Evolutionary conservation across 2,329 filamentous ascomycete species (phyloP).

Genomic region (Phialophora verrucosa): DNA sequence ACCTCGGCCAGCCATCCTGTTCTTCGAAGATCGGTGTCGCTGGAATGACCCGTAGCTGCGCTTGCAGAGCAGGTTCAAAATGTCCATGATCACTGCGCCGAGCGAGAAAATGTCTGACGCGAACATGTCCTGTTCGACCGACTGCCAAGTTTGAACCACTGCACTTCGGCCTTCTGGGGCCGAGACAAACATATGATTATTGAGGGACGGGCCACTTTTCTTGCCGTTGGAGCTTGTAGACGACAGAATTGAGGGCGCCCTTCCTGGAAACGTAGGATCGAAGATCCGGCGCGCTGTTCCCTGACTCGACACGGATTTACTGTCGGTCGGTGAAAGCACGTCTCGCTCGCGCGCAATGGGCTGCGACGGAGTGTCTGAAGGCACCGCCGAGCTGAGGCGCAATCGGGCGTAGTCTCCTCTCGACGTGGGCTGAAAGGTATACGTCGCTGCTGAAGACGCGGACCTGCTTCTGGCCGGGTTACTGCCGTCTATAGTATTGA

Average conservation of each 20-base stretch:
- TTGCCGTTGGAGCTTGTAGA: conserved; percentile 29
- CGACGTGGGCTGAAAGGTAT: conserved; percentile 33
- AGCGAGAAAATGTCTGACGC: conserved; percentile 64
- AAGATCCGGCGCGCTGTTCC: conserved; percentile 15
- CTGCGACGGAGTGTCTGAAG: conserved; percentile 12
- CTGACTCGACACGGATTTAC: conserved; percentile 25
- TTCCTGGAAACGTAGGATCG: conserved; percentile 1
- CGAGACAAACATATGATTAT: conserved; percentile 41
- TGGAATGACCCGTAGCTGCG: conserved; percentile 61
- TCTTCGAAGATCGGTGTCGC: conserved; percentile 61
- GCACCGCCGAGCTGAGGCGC: conserved; percentile 26
- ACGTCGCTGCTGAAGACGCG: conserved; percentile 26
- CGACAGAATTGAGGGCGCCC: conserved; percentile 31
- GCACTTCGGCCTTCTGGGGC: conserved; percentile 43
- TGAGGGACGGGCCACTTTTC: conserved; percentile 10
- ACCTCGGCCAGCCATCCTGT: conserved; percentile 54
- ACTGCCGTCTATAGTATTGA: conserved; percentile 18
- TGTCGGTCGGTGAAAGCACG: conserved; percentile 20
- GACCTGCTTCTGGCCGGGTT: conserved; percentile 38
- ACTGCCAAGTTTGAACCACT: conserved; percentile 49
- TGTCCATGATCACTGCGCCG: conserved; percentile 63
- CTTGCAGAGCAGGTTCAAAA: conserved; percentile 64
- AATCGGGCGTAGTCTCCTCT: conserved; percentile 32
- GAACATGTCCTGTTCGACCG: conserved; percentile 44
- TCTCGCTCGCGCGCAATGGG: conserved; percentile 11